Conservation (phyloP, 257 asterid species). For the Capsicum chinense region DNA sequence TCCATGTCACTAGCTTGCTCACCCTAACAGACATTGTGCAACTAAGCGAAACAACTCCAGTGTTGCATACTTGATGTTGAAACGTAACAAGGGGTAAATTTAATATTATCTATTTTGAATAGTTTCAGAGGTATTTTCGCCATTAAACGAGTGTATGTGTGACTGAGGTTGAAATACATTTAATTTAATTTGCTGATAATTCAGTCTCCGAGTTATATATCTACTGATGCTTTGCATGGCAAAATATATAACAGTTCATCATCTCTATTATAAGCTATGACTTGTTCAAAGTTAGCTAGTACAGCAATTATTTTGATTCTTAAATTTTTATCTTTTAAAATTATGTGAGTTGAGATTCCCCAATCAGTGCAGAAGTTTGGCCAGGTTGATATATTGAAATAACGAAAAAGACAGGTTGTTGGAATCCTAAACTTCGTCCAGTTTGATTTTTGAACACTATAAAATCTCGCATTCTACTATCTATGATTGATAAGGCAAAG, state of each 20-base stretch:
- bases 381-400: conserved; percentile 17
- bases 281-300: conserved; percentile 3
- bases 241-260: conserved; percentile 12
- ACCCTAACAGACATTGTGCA: too few species aligned
- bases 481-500: conserved; percentile 21
- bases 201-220: background rate
- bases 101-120: too few species aligned
- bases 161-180: conserved; percentile 21
- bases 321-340: conserved; percentile 5
- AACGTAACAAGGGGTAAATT: too few species aligned
- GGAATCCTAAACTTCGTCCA: conserved; percentile 59
- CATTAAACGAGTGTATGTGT: background rate
- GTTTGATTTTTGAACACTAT: conserved; percentile 54
- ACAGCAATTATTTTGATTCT: conserved; percentile 2
- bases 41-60: too few species aligned
- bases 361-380: conserved; percentile 49
- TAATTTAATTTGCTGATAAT: background rate
- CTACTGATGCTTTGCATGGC: conserved; percentile 14
- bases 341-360: conserved; percentile 61
- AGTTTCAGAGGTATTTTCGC: too few species aligned
- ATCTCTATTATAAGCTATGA: background rate
- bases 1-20: too few species aligned
- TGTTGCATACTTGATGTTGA: too few species aligned
- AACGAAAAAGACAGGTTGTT: conserved; percentile 48
- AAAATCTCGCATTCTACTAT: conserved; percentile 42